Base-by-base conservation (phyloP, 176 grass and related monocot genomes). In the Avena sativa region DNA sequence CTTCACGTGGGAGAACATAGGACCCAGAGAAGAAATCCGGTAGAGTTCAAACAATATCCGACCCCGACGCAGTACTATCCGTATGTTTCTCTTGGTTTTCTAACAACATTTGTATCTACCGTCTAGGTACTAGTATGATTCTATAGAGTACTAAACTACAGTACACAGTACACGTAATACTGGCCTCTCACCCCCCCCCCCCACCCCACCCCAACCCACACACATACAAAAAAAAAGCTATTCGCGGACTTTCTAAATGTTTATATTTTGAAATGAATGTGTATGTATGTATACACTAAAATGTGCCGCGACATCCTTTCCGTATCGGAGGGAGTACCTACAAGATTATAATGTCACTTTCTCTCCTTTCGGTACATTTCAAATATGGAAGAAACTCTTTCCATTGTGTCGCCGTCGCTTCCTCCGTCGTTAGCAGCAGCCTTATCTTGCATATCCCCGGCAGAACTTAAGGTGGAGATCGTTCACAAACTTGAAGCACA, bases 321-420 rank as follows among this genome's bases (percentile, higher is more conserved):
- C 40, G 40, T 7, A 43, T 40, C 4, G 38, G 38, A 40, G 38
- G 38, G 38, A 40, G 38, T 40, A 40, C 38, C 38, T 43, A 43
- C 40, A 43, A 43, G 67, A 44, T 62, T 12, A 47, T 4, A 3
- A 74, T 23, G 71, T 74, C 46, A 50, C 50, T 74, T 74, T 74
- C n/a, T 47, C 12, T 74, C 71, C 20, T 50, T 74, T 74, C n/a
- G 4, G 44, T 74, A 74, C 11, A 74, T 74, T 25, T 50, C 71
- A 74, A 74, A 74, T 75, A 10, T 26, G 73, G 23, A 19, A 76
- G 23, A 19, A 76, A 75, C 8, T 32, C 0, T 76, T 4, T 13
- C 9, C 0, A 23, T 3, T 4, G 23, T 5, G 48, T 76, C 73
- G 8, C 14, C 8, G 48, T 76, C 73, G 13, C 50, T 71, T 36